Percentiles rank a stretch among this genome's conserved stretches.
Evolutionary conservation across 2,329 filamentous ascomycete species (phyloP).

Genomic region (Allantophomopsis lycopodina): DNA sequence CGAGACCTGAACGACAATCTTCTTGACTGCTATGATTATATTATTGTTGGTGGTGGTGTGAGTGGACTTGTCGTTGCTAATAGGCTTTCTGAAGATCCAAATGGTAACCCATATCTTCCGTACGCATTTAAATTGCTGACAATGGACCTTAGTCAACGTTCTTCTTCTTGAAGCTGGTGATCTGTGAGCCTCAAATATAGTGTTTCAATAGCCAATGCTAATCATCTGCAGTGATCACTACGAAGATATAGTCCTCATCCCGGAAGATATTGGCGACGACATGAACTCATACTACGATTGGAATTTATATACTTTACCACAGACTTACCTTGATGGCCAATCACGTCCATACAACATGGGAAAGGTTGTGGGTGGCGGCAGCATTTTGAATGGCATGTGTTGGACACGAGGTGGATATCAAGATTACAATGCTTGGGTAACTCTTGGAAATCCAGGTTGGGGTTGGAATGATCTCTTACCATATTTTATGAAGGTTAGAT

Average conservation of each 20-base stretch:
- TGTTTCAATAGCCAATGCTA: neutral
- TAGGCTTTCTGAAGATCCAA: constrained; percentile 23
- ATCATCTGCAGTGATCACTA: constrained; percentile 9
- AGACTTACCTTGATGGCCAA: constrained; percentile 8
- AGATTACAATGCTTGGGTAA: constrained; percentile 27
- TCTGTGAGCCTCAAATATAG: constrained; percentile 5
- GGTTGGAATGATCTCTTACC: constrained; percentile 20
- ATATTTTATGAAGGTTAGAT: constrained; percentile 23
- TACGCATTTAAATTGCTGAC: too few species aligned
- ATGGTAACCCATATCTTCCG: constrained; percentile 2
- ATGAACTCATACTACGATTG: neutral
- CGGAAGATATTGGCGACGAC: constrained; percentile 11
- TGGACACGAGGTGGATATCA: constrained; percentile 17
- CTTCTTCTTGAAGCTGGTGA: constrained; percentile 12
- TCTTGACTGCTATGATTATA: constrained; percentile 20
- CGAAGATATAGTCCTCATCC: constrained; percentile 10
- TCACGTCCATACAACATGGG: constrained; percentile 10
- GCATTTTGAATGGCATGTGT: constrained; percentile 26
- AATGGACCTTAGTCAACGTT: constrained; percentile 8
- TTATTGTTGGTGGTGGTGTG: constrained; percentile 31
- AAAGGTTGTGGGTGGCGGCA: constrained; percentile 21
- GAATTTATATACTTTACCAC: too few species aligned
- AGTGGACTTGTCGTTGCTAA: constrained; percentile 29
- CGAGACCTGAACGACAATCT: constrained; percentile 10
- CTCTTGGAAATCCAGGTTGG: constrained; percentile 27